These are phyloP conservation scores for Glycine latifolia DNA, from an alignment of 306 rosid genomes.

Conservation along the genomic window DNA sequence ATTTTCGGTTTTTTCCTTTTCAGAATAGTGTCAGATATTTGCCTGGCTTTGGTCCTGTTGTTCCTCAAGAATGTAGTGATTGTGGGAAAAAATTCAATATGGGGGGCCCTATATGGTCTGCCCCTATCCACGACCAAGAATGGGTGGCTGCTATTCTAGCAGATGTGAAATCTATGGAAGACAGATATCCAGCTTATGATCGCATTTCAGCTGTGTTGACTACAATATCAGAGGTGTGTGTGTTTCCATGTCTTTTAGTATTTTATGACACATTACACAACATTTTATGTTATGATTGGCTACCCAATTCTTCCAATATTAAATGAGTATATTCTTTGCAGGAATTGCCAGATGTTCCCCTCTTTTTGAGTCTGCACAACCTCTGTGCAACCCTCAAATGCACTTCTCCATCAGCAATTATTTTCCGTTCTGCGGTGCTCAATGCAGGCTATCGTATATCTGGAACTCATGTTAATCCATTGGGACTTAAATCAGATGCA, in stretches of 20 bases:
- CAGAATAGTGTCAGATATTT: constrained; percentile 90
- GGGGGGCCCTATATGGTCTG: constrained; percentile 99
- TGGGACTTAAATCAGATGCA: constrained; percentile 94
- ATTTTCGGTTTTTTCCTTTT: constrained; percentile 30
- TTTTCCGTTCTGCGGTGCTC: constrained; percentile 92
- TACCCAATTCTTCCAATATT: not conserved
- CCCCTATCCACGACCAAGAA: constrained; percentile 94
- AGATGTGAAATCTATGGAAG: constrained; percentile 73
- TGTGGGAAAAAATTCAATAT: constrained; percentile 92
- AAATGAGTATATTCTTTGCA: constrained; percentile 47
- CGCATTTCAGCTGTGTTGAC: constrained; percentile 91
- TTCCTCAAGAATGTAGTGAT: constrained; percentile 87
- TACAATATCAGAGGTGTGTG: constrained; percentile 84
- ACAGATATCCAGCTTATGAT: constrained; percentile 83
- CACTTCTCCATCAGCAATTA: constrained; percentile 94
- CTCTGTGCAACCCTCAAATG: constrained; percentile 95
- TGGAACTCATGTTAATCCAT: constrained; percentile 92
- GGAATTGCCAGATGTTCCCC: constrained; percentile 95
- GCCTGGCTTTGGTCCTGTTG: constrained; percentile 91
- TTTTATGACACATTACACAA: constrained; percentile 1
- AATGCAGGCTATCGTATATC: constrained; percentile 95
- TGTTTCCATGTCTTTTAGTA: not conserved
- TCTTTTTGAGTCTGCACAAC: constrained; percentile 91
- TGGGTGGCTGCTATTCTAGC: constrained; percentile 87
- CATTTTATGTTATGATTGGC: not conserved